Base-by-base conservation (phyloP, 2,329 filamentous ascomycete species). In the Graphilbum fragrans region DNA sequence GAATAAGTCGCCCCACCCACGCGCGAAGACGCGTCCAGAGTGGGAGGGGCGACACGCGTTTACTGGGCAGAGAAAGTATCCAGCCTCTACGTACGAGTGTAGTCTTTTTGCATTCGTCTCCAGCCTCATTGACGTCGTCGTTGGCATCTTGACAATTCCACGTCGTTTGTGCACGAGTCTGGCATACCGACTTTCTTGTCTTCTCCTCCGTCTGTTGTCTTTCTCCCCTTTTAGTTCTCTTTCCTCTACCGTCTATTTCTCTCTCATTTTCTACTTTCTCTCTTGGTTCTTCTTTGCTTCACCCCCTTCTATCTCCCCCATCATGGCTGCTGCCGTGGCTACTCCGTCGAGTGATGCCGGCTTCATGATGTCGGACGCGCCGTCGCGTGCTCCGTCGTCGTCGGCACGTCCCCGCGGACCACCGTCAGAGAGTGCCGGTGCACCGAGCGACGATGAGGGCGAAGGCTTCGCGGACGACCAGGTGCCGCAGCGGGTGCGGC, bases 391-490 rank as follows among this genome's bases (percentile, higher is more conserved):
- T 5, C 18, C n/a, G n/a, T 75, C 72, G 8, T 73, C 72, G 7
- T 64, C 66, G 31, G 60, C 65, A 14, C 66, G 72, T 31, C 72
- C 74, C 21, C 62, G 71, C 49, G 73, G 65, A 0, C 76, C 74
- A n/a, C 76, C 74, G 2, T 80, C 77, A 5, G 77, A 81, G 57
- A 77, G 71, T 47, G 53, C 70, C 46, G 74, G 69, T 40, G 71
- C 69, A 0, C 43, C 48, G n/a, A 79, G 75, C 47, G 76, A 80
- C 44, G 74, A 79, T 43, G 75, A 74, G 51, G 70, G 61, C 10
- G 72, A 77, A 49, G 74, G 73, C 4, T 79, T 79, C 49, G 75
- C 70, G 43, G 77, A 81, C 52, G 76, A 81, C 52, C 74, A 79
- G 55, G 65, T 80, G 10, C 75, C 75, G 2, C 59, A 61, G 37